Conservation (phyloP, 495 filamentous ascomycete species). For the Recurvomyces mirabilis region DNA sequence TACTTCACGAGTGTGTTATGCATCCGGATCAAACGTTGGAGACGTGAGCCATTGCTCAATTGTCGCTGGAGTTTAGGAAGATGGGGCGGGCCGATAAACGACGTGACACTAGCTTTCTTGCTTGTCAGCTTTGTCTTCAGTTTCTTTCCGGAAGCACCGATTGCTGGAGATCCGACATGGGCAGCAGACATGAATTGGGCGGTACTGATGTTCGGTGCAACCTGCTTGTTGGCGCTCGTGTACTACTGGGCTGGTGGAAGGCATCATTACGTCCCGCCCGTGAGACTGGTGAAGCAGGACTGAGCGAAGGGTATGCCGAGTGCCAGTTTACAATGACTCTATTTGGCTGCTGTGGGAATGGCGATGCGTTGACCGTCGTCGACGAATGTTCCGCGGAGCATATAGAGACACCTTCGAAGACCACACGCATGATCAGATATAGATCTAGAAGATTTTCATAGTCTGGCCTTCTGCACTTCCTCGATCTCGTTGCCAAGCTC, state of each 20-base stretch:
- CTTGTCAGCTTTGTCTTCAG: conserved; percentile 9
- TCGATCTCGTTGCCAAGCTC: conserved; percentile 30
- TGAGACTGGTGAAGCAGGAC: too few species aligned
- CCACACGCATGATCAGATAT: too few species aligned
- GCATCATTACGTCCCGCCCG: conserved; percentile 24
- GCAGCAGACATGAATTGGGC: conserved; percentile 16
- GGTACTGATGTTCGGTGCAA: conserved; percentile 20
- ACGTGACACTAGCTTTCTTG: conserved; percentile 21
- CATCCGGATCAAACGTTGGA: conserved; percentile 7
- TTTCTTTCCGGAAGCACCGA: conserved; percentile 13
- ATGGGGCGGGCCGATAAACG: conserved; percentile 15
- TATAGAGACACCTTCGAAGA: too few species aligned
- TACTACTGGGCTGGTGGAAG: conserved; percentile 26
- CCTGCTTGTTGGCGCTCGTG: conserved; percentile 18
- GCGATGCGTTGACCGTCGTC: too few species aligned
- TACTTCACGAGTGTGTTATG: conserved; percentile 13
- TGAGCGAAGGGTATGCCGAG: too few species aligned
- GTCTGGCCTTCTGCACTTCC: conserved; percentile 16
- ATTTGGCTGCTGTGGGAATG: too few species aligned
- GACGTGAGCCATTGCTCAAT: conserved; percentile 10
- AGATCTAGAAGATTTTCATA: conserved; percentile 9
- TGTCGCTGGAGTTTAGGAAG: conserved; percentile 11
- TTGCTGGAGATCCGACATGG: conserved; percentile 1
- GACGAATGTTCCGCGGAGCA: too few species aligned
- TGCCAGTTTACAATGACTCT: too few species aligned